A percentile compares a stretch with the other conserved stretches of the same genome.
Evolutionary conservation across 2,329 filamentous ascomycete genomes (phyloP).

Genomic region (Mycosphaerella sp.): DNA sequence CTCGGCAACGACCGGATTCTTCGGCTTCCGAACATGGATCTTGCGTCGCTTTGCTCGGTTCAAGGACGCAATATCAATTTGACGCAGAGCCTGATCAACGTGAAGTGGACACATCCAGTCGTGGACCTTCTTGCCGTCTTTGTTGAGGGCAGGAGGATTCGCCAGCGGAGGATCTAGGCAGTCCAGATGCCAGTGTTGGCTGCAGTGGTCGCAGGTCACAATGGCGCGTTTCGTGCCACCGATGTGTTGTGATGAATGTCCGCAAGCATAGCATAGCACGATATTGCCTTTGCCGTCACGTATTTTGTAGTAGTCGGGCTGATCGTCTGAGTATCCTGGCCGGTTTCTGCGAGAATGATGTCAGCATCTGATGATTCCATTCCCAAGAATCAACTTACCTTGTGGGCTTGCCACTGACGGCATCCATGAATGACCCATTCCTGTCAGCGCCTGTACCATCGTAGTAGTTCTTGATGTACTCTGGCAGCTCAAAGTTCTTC

Average conservation of each 20-base stretch:
- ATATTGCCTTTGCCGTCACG: constrained; percentile 66
- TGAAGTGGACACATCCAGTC: constrained; percentile 90
- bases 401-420: constrained; percentile 48
- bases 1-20: constrained; percentile 45
- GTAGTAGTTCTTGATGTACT: constrained; percentile 66
- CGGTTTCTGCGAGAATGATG: constrained; percentile 20
- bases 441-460: constrained; percentile 69
- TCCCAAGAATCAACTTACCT: constrained; percentile 45
- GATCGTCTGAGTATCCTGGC: constrained; percentile 42
- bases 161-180: constrained; percentile 81
- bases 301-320: constrained; percentile 30
- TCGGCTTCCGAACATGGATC: constrained; percentile 47
- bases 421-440: constrained; percentile 76
- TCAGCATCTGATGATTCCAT: background rate
- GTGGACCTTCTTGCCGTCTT: constrained; percentile 51
- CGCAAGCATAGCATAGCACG: constrained; percentile 72
- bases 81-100: constrained; percentile 64
- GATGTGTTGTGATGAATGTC: constrained; percentile 49
- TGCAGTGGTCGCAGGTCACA: constrained; percentile 79
- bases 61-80: constrained; percentile 43
- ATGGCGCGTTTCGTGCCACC: constrained; percentile 59
- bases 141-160: constrained; percentile 59
- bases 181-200: constrained; percentile 82
- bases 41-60: constrained; percentile 26
- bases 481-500: constrained; percentile 53